A percentile compares a stretch with the other conserved stretches of the same genome.
Evolutionary conservation across 768 basidiomycete genomes (phyloP).

Genomic region (Macrolepiota albuminosa): DNA sequence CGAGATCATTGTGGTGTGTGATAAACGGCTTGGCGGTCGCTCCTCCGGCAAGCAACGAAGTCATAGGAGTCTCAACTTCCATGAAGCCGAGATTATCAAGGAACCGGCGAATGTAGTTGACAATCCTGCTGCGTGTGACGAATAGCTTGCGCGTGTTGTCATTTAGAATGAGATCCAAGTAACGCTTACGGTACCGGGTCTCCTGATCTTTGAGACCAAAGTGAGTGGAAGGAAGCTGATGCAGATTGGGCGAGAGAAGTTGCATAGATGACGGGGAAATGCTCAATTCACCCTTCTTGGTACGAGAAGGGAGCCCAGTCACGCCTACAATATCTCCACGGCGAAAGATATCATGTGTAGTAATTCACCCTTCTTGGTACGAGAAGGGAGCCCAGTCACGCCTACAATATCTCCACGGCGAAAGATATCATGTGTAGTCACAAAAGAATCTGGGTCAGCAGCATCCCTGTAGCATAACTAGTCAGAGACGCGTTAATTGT

Average conservation of each 20-base stretch:
- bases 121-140: constrained; percentile 80
- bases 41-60: constrained; percentile 92
- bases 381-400: constrained; percentile 81
- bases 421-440: constrained; percentile 76
- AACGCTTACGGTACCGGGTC: constrained; percentile 96
- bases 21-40: constrained; percentile 99
- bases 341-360: constrained; percentile 84
- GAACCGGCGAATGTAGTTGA: constrained; percentile 92
- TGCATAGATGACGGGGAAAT: constrained; percentile 77
- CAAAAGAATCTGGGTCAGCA: constrained; percentile 57
- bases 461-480: constrained; percentile 47
- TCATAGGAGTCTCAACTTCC: constrained; percentile 99
- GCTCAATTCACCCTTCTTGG: constrained; percentile 93
- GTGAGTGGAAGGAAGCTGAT: constrained; percentile 89
- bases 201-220: constrained; percentile 97
- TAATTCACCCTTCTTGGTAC: constrained; percentile 94
- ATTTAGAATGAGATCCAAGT: constrained; percentile 96
- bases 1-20: constrained; percentile 98
- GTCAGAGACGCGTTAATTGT: neutral
- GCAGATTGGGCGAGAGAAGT: constrained; percentile 93
- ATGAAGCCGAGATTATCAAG: constrained; percentile 90
- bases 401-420: constrained; percentile 96
- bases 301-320: constrained; percentile 81
- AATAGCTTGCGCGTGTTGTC: constrained; percentile 87
- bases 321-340: constrained; percentile 97